These are phyloP conservation scores for Hypoxylon lenormandii DNA, from an alignment of 495 filamentous ascomycete genomes.

Conservation along the genomic window DNA sequence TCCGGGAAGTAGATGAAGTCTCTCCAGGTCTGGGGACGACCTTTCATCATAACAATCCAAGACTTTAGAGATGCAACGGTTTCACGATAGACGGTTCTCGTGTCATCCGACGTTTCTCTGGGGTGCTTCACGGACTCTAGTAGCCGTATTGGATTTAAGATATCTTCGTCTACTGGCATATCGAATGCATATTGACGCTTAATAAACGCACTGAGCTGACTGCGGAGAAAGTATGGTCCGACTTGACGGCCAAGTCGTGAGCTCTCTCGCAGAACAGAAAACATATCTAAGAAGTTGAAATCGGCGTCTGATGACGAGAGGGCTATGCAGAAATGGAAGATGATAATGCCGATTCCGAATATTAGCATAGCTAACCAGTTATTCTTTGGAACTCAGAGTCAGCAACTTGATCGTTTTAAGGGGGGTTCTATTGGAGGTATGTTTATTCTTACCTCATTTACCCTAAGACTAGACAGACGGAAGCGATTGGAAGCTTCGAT, in stretches of 20 bases:
- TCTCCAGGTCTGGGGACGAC: background rate
- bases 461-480: background rate
- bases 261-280: background rate
- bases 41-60: background rate
- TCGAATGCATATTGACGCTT: background rate
- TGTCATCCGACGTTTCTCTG: background rate
- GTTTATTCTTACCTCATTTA: background rate
- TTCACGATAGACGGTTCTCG: background rate
- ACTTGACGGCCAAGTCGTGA: background rate
- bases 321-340: background rate
- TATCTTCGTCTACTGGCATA: background rate
- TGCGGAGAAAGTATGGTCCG: background rate
- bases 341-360: slow-evolving; percentile 1
- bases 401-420: background rate
- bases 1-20: background rate
- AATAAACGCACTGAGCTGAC: background rate
- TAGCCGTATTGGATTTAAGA: background rate
- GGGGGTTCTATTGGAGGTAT: background rate
- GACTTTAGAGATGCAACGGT: background rate
- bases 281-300: background rate
- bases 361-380: slow-evolving; percentile 1
- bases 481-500: slow-evolving; percentile 1
- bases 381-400: background rate
- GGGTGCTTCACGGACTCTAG: background rate
- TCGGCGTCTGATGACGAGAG: background rate